Evolutionary conservation across 148 eudicot genomes (phyloP), one percentile per base, ranked within the genome.

Genomic region (Talinum fruticosum): DNA sequence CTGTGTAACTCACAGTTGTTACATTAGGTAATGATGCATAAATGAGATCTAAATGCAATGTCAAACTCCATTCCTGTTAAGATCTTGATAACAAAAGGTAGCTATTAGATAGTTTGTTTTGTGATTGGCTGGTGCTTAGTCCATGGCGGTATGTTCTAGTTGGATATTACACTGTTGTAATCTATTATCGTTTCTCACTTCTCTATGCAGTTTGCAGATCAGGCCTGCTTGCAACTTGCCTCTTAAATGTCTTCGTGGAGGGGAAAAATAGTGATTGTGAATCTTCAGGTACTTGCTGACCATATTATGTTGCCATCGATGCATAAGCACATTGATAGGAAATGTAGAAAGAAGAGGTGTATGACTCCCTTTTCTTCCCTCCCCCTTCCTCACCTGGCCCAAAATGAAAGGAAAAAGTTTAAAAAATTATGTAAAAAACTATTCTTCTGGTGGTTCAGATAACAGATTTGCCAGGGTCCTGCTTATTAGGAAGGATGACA

Each of bases 201-300:
- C 73, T 81, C 67, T 71, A 29, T 85, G 86, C 97, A 96, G 99
- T 87, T 93, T 96, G 92, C 99, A 93, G 90, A 96, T 93, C 44
- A 96, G 92, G 75, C 99, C 99, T 81, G 99, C 99, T 68, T 96
- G 99, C 82, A 91, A 96, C 77, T 82, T 96, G 81, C 99, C 99
- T 72, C 84, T 93, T 74, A 96, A 89, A 84, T 91, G 88, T 83
- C 91, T 96, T 19, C 87, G 83, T 69, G 90, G 90, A 62, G 94
- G 99, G 99, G 99, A 23, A 89, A 96, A 76, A 86, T 96, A 78
- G 97, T 89, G 74, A 96, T 96, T 53, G 97, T 96, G 79, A 96
- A 96, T 88, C 99, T 96, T 87, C 99, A 96, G 99, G 99, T 96
- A 85, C 62, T 74, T 36, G 47, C 47, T 64, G 0, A 5, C 45